Base-by-base conservation (phyloP, 2,329 filamentous ascomycete species). In the Colletotrichum salicis region DNA sequence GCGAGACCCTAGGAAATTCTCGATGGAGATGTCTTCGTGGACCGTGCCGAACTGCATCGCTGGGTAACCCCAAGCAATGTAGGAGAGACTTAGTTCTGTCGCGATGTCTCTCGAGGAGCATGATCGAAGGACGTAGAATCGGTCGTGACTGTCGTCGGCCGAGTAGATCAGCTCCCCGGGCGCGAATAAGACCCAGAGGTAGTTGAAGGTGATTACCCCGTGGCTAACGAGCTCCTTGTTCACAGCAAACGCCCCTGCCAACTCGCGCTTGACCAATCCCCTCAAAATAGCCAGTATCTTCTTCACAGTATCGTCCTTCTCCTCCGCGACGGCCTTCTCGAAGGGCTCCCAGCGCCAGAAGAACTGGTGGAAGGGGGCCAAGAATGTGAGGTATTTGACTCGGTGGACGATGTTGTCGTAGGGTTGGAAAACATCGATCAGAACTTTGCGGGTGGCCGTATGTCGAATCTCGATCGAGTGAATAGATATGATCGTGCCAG, bases 181-280 rank as follows among this genome's bases (percentile, higher is more conserved):
- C 51, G 83, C 81, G 75, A 88, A 87, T 19, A 89, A 82, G 5
- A 85, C 85, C 87, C 86, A 88, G 12, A 85, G 79, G 64, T 89
- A 84, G 8, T 84, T 80, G 66, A 84, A 88, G 0, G 85, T 85
- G 64, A 90, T 85, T 54, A 88, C 87, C 0, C 84, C 83, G 69
- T 90, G 87, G 70, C 80, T 78, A 71, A 87, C 80, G 56, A 88
- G 84, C 68, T 90, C 87, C 37, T 85, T 80, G 45, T 83, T 85
- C 1, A 84, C 80, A 56, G 84, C 82, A 61, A 90, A 86, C 7
- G 81, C 80, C n/a, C 87, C 85, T 24, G 82, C 82, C 8, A 91
- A 81, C 75, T 90, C 88, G 15, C 82, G 81, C 55, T 84, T 81
- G 52, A 91, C 79, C n/a, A 86, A 82, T 13, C 54, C 67, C 4